These are phyloP conservation scores for Antrodiella citrinella DNA, from an alignment of 768 basidiomycete species.

Conservation along the genomic window DNA sequence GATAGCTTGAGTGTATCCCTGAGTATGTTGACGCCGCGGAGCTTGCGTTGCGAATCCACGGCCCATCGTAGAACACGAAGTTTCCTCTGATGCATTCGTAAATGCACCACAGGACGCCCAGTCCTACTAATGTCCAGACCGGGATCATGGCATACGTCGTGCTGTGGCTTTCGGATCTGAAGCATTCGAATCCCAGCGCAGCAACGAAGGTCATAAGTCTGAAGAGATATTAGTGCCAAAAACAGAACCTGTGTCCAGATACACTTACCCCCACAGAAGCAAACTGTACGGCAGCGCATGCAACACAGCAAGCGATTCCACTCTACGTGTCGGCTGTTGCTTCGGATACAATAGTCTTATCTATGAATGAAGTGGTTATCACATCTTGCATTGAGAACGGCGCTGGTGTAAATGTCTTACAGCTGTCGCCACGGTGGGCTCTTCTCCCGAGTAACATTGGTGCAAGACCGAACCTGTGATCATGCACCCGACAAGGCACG, in stretches of 20 bases:
- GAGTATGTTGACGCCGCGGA: neutral
- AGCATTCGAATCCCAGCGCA: neutral
- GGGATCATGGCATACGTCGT: neutral
- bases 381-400: too few species aligned
- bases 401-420: too few species aligned
- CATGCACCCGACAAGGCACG: conserved; percentile 9
- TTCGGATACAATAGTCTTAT: too few species aligned
- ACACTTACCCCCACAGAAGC: conserved; percentile 2
- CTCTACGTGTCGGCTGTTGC: neutral
- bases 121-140: neutral
- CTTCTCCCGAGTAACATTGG: neutral
- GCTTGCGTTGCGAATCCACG: neutral
- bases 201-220: neutral
- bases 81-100: neutral
- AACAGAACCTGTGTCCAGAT: conserved; percentile 13
- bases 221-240: conserved; percentile 13
- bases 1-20: too few species aligned
- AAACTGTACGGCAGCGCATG: neutral
- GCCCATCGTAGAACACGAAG: neutral
- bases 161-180: neutral
- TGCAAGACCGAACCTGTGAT: conserved; percentile 6
- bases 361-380: too few species aligned
- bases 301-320: neutral
- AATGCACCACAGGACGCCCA: neutral
- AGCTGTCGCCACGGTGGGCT: neutral